Evolutionary conservation across 176 grass and related monocot genomes (phyloP), one percentile per base, ranked within the genome.

Genomic region (Thinopyrum elongatum): DNA sequence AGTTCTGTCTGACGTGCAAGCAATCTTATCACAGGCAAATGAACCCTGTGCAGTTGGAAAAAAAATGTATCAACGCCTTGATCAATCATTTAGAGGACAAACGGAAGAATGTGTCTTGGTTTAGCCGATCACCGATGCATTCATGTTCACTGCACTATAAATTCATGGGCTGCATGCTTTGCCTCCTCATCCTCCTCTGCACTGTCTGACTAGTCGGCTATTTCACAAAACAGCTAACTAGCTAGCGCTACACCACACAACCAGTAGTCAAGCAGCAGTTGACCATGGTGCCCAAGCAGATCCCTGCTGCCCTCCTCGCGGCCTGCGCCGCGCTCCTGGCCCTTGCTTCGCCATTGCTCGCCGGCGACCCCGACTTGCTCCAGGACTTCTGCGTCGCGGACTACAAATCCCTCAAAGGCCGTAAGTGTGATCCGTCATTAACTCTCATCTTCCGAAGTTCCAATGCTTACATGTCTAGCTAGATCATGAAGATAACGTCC

Each of bases 321-420:
- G 8, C 42, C 74, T 53, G 71, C 80, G 58, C 27, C 78, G 27
- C 67, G 60, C 7, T 85, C 59, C 47, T 88, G 36, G 71, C 74
- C 3, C 27, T 89, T 21, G 57, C 66, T 34, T 65, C 34, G 14
- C 42, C 90, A 36, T 73, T 79, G 0, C 63, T 91, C 70, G 86
- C 90, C 8, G 83, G 82, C 35, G 94, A 97, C 76, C 92, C 94
- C 8, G 94, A 97, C 72, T 90, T 94, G 92, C 88, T 97, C 76
- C 94, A n/a, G n/a, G n/a, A n/a, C n/a, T n/a, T n/a, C n/a, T n/a
- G n/a, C n/a, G n/a, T n/a, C n/a, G n/a, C n/a, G 94, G 94, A 97
- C 79, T 91, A 92, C 88, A 84, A 87, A n/a, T 88, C 94, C 17
- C 60, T 90, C 10, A 0, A 86, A 4, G 88, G 88, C 84, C 88